Evolutionary conservation across 164 flowering plant genomes (phyloP).

Genomic region (Brasenia schreberi): DNA sequence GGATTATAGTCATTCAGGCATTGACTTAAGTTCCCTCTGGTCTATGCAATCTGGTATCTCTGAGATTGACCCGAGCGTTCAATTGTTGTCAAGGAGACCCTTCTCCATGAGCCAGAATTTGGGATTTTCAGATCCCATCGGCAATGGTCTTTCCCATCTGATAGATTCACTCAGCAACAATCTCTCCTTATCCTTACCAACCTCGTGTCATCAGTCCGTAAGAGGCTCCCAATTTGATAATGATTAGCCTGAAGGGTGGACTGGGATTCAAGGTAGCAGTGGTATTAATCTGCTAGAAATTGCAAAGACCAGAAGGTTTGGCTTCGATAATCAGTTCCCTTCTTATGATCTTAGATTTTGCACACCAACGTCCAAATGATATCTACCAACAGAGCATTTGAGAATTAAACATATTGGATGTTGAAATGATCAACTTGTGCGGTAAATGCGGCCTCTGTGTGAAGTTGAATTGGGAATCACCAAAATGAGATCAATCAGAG

Average conservation of each 20-base stretch:
- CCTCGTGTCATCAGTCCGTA: slow-evolving; percentile 36
- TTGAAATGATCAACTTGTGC: neutral
- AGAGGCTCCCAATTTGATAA: slow-evolving; percentile 38
- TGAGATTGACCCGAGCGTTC: slow-evolving; percentile 63
- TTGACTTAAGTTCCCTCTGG: slow-evolving; percentile 37
- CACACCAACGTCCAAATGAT: slow-evolving; percentile 51
- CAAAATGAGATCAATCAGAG: neutral
- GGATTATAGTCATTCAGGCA: slow-evolving; percentile 10
- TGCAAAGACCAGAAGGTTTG: slow-evolving; percentile 49
- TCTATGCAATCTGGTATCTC: slow-evolving; percentile 24
- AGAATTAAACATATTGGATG: slow-evolving; percentile 31
- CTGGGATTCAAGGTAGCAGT: slow-evolving; percentile 37
- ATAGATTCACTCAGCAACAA: slow-evolving; percentile 34
- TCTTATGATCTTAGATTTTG: slow-evolving; percentile 34
- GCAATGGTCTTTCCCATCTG: slow-evolving; percentile 30
- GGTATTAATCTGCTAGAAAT: slow-evolving; percentile 36
- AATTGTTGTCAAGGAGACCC: slow-evolving; percentile 50
- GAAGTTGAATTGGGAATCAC: neutral
- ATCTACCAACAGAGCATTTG: slow-evolving; percentile 59
- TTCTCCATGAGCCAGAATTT: slow-evolving; percentile 40
- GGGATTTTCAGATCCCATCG: slow-evolving; percentile 30
- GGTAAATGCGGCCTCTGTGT: neutral
- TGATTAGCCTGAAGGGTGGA: slow-evolving; percentile 73
- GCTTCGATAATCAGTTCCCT: slow-evolving; percentile 33
- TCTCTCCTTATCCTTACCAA: slow-evolving; percentile 36